These are phyloP conservation scores for Aschersonia sp. DNA, from an alignment of 2,329 filamentous ascomycete species.

Conservation along the genomic window DNA sequence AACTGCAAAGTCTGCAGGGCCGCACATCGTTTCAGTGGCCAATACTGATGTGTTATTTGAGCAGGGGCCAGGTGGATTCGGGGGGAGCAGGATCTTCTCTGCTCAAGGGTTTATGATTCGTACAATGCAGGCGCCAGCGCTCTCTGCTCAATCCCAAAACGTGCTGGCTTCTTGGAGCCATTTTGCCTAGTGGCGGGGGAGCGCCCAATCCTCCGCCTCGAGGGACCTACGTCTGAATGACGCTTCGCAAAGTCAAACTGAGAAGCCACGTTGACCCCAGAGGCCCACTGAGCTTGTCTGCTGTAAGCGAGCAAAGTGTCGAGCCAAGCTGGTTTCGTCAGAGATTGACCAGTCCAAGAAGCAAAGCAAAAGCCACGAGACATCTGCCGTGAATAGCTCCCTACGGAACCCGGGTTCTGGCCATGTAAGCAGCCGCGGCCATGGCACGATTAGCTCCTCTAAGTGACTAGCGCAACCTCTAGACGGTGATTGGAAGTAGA, in stretches of 20 bases:
- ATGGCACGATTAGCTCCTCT: no score
- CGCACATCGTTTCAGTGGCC: background rate
- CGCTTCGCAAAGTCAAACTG: background rate
- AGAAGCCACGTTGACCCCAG: background rate
- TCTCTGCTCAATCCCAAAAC: background rate
- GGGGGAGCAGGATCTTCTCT: no score
- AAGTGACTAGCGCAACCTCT: no score
- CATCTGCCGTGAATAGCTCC: background rate
- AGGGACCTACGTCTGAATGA: background rate
- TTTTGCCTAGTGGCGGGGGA: background rate
- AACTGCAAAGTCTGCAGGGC: slow-evolving; percentile 2
- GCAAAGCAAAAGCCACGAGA: slow-evolving; percentile 1
- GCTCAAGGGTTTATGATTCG: no score
- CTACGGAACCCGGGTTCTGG: background rate
- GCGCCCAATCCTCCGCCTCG: background rate
- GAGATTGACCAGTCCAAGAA: background rate
- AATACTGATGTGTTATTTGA: no score
- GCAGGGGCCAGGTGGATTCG: no score
- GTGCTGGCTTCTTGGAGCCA: background rate
- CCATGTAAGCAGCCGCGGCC: no score
- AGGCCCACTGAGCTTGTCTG: background rate
- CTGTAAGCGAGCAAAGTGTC: background rate
- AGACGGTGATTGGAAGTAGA: no score
- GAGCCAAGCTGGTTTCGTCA: slow-evolving; percentile 1
- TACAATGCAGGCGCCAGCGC: background rate